Evolutionary conservation across 2,329 filamentous ascomycete genomes (phyloP).

Genomic region (Colletotrichum tanaceti): DNA sequence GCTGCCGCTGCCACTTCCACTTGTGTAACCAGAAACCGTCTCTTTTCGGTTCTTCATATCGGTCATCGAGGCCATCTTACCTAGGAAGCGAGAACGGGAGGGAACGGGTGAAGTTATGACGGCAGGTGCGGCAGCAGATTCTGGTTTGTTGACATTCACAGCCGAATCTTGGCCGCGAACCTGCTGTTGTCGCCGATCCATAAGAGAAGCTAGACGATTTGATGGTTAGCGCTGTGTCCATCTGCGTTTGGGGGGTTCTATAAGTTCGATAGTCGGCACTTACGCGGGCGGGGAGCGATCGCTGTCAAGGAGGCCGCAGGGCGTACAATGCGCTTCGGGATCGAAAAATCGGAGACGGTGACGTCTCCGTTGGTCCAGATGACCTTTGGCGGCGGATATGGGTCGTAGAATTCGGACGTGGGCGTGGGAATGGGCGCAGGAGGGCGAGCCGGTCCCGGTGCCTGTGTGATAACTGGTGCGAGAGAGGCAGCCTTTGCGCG

Average conservation of each 20-base stretch:
- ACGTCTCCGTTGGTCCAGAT: constrained; percentile 17
- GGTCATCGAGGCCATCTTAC: constrained; percentile 32
- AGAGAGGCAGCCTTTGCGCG: not conserved
- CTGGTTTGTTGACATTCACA: constrained; percentile 1
- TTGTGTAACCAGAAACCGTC: not conserved
- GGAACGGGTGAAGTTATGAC: not conserved
- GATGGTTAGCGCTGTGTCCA: not conserved
- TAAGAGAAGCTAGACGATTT: not conserved
- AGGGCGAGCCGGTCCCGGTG: constrained; percentile 9
- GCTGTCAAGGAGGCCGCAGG: constrained; percentile 21
- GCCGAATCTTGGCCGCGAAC: not conserved
- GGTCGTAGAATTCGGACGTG: not conserved
- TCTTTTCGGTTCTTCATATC: constrained; percentile 33
- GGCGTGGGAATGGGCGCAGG: not conserved
- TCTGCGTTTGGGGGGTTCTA: not conserved
- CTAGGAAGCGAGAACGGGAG: constrained; percentile 5
- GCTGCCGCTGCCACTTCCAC: not conserved
- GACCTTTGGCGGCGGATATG: not conserved
- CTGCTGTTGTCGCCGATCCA: constrained; percentile 13
- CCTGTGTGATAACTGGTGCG: not conserved
- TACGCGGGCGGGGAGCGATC: constrained; percentile 19
- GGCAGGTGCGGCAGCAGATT: not conserved
- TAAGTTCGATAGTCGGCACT: not conserved
- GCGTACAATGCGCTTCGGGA: constrained; percentile 26
- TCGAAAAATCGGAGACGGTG: constrained; percentile 28